Percentiles rank a stretch among this genome's conserved stretches.
These are phyloP conservation scores for Rhazya stricta DNA, from an alignment of 257 asterid genomes.

Conservation along the genomic window DNA sequence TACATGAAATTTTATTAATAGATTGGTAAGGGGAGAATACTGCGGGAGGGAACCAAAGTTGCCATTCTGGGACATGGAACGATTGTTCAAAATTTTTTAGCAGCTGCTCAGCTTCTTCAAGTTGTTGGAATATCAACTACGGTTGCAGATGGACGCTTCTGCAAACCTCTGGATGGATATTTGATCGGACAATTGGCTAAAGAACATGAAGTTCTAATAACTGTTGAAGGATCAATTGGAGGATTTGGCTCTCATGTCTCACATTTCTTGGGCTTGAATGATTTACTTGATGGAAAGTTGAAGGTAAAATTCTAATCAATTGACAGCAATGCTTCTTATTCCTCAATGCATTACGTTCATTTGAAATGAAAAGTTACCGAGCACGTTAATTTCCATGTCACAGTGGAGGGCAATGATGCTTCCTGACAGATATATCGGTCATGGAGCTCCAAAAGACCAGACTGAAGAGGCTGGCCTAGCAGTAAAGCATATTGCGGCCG, in stretches of 20 bases:
- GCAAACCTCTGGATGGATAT: conserved; percentile 34
- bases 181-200: conserved; percentile 25
- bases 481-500: conserved; percentile 53
- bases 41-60: conserved; percentile 30
- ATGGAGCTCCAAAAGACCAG: conserved; percentile 55
- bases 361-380: too few relatives aligned
- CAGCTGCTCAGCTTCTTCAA: conserved; percentile 28
- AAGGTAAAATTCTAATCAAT: conserved; percentile 30
- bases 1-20: neutral
- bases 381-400: neutral
- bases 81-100: conserved; percentile 29
- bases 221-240: conserved; percentile 59
- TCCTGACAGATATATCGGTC: conserved; percentile 64
- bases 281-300: conserved; percentile 46
- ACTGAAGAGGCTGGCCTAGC: conserved; percentile 60
- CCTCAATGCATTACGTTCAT: too few relatives aligned
- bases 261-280: conserved; percentile 52
- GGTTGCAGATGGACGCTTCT: conserved; percentile 36
- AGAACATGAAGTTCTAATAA: conserved; percentile 50
- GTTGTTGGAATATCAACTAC: conserved; percentile 20
- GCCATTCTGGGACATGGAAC: conserved; percentile 35
- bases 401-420: conserved; percentile 71
- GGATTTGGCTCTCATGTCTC: conserved; percentile 66
- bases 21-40: conserved; percentile 34
- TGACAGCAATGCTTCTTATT: too few relatives aligned